Conservation (phyloP, 345 rosid species). For the Linum tenue region DNA sequence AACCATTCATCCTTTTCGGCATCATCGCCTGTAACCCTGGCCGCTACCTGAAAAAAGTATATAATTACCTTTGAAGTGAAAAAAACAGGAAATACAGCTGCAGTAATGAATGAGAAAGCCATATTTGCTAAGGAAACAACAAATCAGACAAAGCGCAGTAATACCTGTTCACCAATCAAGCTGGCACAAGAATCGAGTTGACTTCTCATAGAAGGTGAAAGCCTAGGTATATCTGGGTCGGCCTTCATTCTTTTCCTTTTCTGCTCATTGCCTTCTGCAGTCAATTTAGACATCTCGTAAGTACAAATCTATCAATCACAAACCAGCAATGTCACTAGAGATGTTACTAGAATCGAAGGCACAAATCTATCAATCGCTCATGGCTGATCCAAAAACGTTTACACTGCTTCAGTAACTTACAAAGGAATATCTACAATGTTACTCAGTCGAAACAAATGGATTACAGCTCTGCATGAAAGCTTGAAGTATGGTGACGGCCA, state of each 20-base stretch:
- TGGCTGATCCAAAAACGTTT: background rate
- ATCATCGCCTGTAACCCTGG: slow-evolving; percentile 66
- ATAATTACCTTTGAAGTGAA: slow-evolving; percentile 6
- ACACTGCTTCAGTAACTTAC: background rate
- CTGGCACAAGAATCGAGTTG: slow-evolving; percentile 62
- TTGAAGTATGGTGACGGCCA: background rate
- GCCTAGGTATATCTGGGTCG: slow-evolving; percentile 62
- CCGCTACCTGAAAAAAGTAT: slow-evolving; percentile 64
- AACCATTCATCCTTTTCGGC: slow-evolving; percentile 92
- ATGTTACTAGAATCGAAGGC: no score
- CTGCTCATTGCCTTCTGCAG: slow-evolving; percentile 72
- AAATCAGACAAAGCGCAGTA: slow-evolving; percentile 7
- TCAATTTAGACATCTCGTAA: slow-evolving; percentile 20
- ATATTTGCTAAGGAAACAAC: background rate
- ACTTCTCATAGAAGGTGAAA: slow-evolving; percentile 53
- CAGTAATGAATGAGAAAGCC: background rate
- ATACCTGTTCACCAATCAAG: slow-evolving; percentile 89
- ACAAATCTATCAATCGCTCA: background rate
- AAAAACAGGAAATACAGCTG: slow-evolving; percentile 8
- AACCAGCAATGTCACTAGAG: slow-evolving; percentile 4
- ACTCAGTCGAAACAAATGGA: background rate
- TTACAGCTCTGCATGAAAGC: background rate
- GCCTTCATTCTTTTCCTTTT: slow-evolving; percentile 63
- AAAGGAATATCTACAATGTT: background rate
- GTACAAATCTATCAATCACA: slow-evolving; percentile 1